Evolutionary conservation across 495 filamentous ascomycete species (phyloP).

Genomic region (Talaromyces nanjingensis): DNA sequence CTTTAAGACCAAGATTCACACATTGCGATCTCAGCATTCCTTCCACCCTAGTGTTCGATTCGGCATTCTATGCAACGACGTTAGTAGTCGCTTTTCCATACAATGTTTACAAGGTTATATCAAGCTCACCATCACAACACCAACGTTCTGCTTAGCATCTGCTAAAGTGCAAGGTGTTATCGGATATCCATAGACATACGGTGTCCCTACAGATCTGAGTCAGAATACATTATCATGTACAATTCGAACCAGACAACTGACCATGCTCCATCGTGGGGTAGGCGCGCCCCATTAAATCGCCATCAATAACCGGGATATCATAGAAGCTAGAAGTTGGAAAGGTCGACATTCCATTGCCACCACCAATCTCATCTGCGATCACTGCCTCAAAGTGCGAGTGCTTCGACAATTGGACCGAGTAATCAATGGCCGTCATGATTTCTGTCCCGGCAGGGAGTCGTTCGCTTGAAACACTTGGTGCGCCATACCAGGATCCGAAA

Average conservation of each 20-base stretch:
- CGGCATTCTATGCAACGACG: conserved; percentile 22
- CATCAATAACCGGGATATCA: conserved; percentile 30
- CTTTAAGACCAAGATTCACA: conserved; percentile 20
- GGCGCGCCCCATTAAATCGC: conserved; percentile 31
- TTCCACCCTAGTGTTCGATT: conserved; percentile 23
- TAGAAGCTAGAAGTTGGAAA: conserved; percentile 21
- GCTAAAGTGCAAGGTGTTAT: conserved; percentile 25
- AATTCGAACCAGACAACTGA: conserved; percentile 2
- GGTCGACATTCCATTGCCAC: conserved; percentile 31
- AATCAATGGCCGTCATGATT: conserved; percentile 20
- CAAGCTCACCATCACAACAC: conserved; percentile 14
- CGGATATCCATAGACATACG: conserved; percentile 23
- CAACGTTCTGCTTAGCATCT: conserved; percentile 25
- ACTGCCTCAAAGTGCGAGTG: conserved; percentile 23
- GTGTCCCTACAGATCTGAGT: conserved; percentile 17
- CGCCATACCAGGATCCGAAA: conserved; percentile 20
- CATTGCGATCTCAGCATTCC: conserved; percentile 21
- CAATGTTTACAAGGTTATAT: neutral
- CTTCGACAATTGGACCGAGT: conserved; percentile 20
- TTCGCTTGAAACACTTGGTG: conserved; percentile 20
- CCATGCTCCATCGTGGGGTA: conserved; percentile 24
- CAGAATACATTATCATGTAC: neutral
- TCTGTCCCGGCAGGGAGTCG: conserved; percentile 23
- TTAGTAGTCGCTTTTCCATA: conserved; percentile 4
- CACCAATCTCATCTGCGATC: conserved; percentile 29